Conservation (phyloP, 768 basidiomycete species). For the Podaxis sp. region DNA sequence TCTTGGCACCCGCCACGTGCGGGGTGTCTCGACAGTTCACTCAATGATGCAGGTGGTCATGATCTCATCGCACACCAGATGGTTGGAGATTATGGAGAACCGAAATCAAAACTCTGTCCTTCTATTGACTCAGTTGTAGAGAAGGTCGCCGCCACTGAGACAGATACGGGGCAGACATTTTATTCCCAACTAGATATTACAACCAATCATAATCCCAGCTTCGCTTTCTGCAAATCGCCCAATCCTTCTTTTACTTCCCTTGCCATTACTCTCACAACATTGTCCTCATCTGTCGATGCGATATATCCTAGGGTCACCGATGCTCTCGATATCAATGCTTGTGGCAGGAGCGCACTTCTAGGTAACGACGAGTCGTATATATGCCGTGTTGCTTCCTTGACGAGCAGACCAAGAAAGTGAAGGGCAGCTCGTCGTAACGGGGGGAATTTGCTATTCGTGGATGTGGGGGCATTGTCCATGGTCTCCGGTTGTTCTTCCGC, state of each 20-base stretch:
- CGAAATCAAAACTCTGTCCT: slow-evolving; percentile 60
- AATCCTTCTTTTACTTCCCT: slow-evolving; percentile 62
- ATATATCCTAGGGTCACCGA: slow-evolving; percentile 69
- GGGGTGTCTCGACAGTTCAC: not conserved
- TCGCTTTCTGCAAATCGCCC: slow-evolving; percentile 47
- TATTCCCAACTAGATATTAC: slow-evolving; percentile 1
- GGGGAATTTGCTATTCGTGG: slow-evolving; percentile 65
- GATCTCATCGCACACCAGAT: slow-evolving; percentile 2
- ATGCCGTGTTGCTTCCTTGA: slow-evolving; percentile 58
- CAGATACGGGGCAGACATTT: slow-evolving; percentile 87
- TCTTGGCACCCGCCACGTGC: not conserved
- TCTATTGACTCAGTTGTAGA: slow-evolving; percentile 79
- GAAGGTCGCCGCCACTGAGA: slow-evolving; percentile 70
- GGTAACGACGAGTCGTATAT: slow-evolving; percentile 40
- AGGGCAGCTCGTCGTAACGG: slow-evolving; percentile 82
- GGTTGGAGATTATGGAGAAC: slow-evolving; percentile 35
- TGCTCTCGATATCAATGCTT: slow-evolving; percentile 44
- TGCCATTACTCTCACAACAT: slow-evolving; percentile 72
- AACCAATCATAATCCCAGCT: slow-evolving; percentile 33
- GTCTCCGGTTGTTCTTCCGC: slow-evolving; percentile 25
- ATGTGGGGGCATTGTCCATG: slow-evolving; percentile 61
- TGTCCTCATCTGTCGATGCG: slow-evolving; percentile 69
- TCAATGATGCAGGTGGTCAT: slow-evolving; percentile 11
- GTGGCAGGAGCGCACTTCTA: slow-evolving; percentile 28
- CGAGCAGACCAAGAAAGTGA: slow-evolving; percentile 72